Percentiles rank a stretch among this genome's conserved stretches.
These are phyloP conservation scores for Elsinoe perseae DNA, from an alignment of 2,329 filamentous ascomycete genomes.

Conservation along the genomic window DNA sequence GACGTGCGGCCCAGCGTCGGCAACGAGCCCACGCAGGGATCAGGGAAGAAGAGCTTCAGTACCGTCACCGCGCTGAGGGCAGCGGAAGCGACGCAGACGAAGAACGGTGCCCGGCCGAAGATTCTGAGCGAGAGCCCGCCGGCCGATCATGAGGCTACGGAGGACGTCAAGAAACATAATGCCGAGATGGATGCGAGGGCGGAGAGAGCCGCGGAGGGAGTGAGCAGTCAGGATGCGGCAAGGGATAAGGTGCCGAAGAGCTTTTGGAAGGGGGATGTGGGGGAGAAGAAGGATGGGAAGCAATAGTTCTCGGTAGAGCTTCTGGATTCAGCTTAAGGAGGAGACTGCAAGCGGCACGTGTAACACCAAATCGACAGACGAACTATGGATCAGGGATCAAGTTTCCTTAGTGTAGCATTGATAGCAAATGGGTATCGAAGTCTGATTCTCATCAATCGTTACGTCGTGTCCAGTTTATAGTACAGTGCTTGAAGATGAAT, in stretches of 20 bases:
- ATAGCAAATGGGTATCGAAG: constrained; percentile 1
- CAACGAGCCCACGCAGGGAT: not conserved
- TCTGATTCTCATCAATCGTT: constrained; percentile 8
- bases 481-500: not conserved
- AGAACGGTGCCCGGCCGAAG: constrained; percentile 37
- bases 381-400: not conserved
- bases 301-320: not conserved
- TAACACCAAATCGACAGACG: constrained; percentile 11
- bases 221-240: constrained; percentile 29
- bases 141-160: constrained; percentile 23
- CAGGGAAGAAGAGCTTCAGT: constrained; percentile 16
- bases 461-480: not conserved
- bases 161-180: constrained; percentile 38
- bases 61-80: constrained; percentile 8
- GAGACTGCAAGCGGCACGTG: not conserved
- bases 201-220: constrained; percentile 31
- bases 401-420: constrained; percentile 2
- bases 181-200: constrained; percentile 36
- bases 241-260: constrained; percentile 35
- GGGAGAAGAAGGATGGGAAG: constrained; percentile 9
- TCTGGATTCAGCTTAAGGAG: not conserved
- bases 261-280: constrained; percentile 38
- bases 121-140: constrained; percentile 35
- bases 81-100: constrained; percentile 18
- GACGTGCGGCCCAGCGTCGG: constrained; percentile 1